Conservation (phyloP, 2,329 filamentous ascomycete genomes). For the Thielaviopsis musarum region DNA sequence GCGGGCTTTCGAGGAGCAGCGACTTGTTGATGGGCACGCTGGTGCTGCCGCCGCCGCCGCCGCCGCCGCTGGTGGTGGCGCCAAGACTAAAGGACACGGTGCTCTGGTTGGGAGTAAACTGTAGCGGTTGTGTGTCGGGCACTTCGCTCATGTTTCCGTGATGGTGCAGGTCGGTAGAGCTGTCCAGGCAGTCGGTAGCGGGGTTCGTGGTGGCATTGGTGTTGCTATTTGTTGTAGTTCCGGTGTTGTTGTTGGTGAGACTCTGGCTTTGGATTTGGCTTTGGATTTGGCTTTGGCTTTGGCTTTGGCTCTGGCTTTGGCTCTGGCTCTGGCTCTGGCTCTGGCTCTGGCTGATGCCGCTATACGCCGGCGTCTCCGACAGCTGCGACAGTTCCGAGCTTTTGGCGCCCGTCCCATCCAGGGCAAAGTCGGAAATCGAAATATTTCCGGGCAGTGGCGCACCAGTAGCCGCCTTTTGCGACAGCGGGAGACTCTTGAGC, state of each 20-base stretch:
- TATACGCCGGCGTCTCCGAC: background rate
- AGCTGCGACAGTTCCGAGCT: slow-evolving; percentile 52
- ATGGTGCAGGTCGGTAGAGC: background rate
- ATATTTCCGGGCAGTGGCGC: slow-evolving; percentile 40
- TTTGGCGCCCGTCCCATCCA: slow-evolving; percentile 90
- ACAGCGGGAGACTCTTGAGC: slow-evolving; percentile 38
- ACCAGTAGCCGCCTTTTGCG: slow-evolving; percentile 41
- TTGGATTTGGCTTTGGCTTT: slow-evolving; percentile 30
- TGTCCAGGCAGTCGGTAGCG: background rate
- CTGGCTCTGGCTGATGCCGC: slow-evolving; percentile 47
- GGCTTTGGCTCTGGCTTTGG: slow-evolving; percentile 26
- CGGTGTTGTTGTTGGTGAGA: slow-evolving; percentile 25
- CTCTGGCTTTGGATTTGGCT: slow-evolving; percentile 34
- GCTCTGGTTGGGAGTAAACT: background rate
- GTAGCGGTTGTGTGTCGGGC: background rate
- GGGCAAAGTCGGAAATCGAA: slow-evolving; percentile 44
- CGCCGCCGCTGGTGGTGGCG: too few species aligned
- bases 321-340: slow-evolving; percentile 20
- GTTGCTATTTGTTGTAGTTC: background rate
- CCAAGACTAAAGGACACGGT: background rate
- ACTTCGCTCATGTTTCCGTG: background rate
- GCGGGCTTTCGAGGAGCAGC: background rate
- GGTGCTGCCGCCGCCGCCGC: too few species aligned
- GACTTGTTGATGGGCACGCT: background rate
- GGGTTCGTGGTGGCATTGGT: background rate